These are phyloP conservation scores for Panellus pusillus DNA, from an alignment of 768 basidiomycete genomes.

Conservation along the genomic window DNA sequence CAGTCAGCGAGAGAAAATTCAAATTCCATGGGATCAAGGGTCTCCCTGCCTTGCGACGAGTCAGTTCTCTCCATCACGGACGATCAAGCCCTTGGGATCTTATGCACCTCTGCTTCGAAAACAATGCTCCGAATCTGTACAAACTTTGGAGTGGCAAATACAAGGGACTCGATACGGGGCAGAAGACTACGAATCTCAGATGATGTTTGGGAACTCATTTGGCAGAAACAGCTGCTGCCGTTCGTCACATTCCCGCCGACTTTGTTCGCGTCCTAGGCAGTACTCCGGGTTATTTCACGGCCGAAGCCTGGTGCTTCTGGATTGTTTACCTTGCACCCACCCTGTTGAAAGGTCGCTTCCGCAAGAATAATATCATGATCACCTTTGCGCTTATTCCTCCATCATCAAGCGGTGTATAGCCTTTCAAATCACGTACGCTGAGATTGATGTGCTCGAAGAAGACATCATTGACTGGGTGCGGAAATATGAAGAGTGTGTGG, in stretches of 20 bases:
- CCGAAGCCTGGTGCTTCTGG: constrained; percentile 42
- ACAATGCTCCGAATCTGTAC: constrained; percentile 39
- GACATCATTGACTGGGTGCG: no score
- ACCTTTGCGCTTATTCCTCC: no score
- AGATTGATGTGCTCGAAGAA: no score
- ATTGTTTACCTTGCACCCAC: constrained; percentile 35
- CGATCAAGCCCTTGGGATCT: constrained; percentile 39
- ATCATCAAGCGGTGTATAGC: no score
- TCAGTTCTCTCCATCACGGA: constrained; percentile 31
- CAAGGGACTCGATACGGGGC: constrained; percentile 30
- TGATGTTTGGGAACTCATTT: constrained; percentile 35
- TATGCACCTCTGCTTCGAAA: constrained; percentile 50
- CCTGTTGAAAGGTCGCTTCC: constrained; percentile 35
- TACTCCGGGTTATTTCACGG: constrained; percentile 29
- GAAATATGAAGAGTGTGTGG: no score
- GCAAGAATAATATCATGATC: no score
- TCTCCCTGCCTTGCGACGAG: constrained; percentile 25
- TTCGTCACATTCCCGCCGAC: constrained; percentile 29
- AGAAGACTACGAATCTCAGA: constrained; percentile 34
- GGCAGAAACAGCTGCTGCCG: constrained; percentile 30
- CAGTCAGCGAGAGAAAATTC: constrained; percentile 21
- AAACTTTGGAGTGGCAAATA: constrained; percentile 34
- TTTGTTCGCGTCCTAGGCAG: constrained; percentile 33
- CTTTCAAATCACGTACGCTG: no score
- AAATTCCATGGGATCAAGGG: constrained; percentile 32